Evolutionary conservation across 495 filamentous ascomycete genomes (phyloP), one percentile per base, ranked within the genome.

Genomic region (Daldinia bambusicola): DNA sequence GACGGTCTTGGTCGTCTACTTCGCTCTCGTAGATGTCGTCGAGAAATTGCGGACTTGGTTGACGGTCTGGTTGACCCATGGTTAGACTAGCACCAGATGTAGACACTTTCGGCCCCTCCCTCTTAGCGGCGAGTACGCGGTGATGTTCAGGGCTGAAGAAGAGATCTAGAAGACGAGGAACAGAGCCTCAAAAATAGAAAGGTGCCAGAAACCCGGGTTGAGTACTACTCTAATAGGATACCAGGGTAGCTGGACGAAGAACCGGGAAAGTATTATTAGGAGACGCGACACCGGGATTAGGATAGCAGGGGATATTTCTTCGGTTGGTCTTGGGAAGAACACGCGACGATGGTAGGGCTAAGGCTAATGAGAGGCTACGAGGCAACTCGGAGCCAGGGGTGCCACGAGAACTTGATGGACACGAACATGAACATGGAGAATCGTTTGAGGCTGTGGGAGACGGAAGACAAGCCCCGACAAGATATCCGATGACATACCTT

Each of bases 1-100:
- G 77, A 45, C 74, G 75, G 12, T 74, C 61, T 52, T 67, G 75
- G 13, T 83, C 82, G 43, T 84, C 82, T 41, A 71, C 16, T 37
- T 84, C 79, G 12, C 78, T 77, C 43, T 82, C 79, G 59, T 77
- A 75, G 66, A 74, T 34, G 32, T 75, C 66, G 56, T 75, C 70
- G 52, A 64, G 3, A 12, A 40, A 37, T 48, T 67, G 70, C 10
- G 70, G 41, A 31, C 65, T 69, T 65, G 26, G 37, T 62, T 55
- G 61, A 10, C 56, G 65, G 64, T 68, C 70, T 72, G 41, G 36
- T 61, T 65, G 70, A 65, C 65, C 70, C 12, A 51, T 9, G 13
- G 71, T 74, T 74, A 69, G 66, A 72, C 41, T 65, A 68, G 61
- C 37, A 68, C 65, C 51, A 60, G 64, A 67, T 32, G 48, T 38